These are phyloP conservation scores for Fomitopsis pinicola DNA, from an alignment of 1,284 basidiomycete species.

Conservation along the genomic window DNA sequence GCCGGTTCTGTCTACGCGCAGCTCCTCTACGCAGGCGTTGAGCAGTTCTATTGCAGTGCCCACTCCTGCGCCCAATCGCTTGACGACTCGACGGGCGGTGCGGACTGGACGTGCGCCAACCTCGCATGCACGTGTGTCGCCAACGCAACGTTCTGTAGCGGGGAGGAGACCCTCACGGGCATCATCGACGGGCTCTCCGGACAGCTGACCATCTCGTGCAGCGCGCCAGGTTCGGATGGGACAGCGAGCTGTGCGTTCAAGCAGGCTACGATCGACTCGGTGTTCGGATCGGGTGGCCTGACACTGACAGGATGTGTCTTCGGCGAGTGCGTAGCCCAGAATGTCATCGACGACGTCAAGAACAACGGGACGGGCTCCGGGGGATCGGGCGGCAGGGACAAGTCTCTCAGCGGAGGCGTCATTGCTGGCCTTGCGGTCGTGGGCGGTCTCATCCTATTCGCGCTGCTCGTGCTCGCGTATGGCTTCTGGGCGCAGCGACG, in stretches of 20 bases:
- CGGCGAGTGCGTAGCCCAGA: constrained; percentile 84
- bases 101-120: constrained; percentile 63
- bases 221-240: constrained; percentile 37
- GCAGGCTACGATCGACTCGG: constrained; percentile 54
- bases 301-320: constrained; percentile 67
- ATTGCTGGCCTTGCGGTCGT: constrained; percentile 86
- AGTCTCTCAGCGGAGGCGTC: constrained; percentile 67
- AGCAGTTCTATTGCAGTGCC: constrained; percentile 81
- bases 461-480: constrained; percentile 52
- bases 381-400: constrained; percentile 22
- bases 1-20: constrained; percentile 64
- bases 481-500: constrained; percentile 60
- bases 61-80: constrained; percentile 62
- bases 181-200: constrained; percentile 60
- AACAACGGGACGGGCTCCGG: constrained; percentile 28
- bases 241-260: constrained; percentile 72
- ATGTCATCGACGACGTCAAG: constrained; percentile 56
- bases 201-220: constrained; percentile 66
- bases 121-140: constrained; percentile 71
- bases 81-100: constrained; percentile 29
- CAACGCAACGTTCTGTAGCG: constrained; percentile 74
- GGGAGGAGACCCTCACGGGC: constrained; percentile 44
- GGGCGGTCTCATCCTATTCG: constrained; percentile 57
- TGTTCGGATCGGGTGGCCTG: constrained; percentile 76
- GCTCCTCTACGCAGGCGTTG: constrained; percentile 78